Percentiles rank a stretch among this genome's conserved stretches.
Evolutionary conservation across 108 stramenopile genomes (phyloP).

Genomic region (Pinguiococcus pyrenoidosus): DNA sequence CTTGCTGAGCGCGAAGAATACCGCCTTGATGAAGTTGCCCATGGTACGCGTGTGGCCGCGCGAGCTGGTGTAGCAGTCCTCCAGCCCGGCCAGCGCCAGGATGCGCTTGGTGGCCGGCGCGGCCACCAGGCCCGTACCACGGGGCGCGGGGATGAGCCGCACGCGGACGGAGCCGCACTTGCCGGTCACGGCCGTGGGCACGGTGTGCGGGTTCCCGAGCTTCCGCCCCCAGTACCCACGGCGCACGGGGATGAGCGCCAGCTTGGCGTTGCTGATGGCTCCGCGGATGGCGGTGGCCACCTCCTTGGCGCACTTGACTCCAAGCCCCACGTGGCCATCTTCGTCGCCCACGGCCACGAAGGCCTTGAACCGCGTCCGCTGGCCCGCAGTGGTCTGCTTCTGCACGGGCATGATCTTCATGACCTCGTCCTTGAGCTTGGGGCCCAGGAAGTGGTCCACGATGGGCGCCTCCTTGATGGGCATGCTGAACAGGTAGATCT

Average conservation of each 20-base stretch:
- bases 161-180: constrained; percentile 98
- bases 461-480: constrained; percentile 99
- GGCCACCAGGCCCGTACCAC: constrained; percentile 97
- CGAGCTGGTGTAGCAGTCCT: constrained; percentile 38
- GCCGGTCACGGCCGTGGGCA: constrained; percentile 87
- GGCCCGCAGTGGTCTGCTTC: constrained; percentile 97
- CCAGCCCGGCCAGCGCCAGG: constrained; percentile 93
- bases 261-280: constrained; percentile 97
- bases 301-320: constrained; percentile 96
- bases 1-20: constrained; percentile 88
- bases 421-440: constrained; percentile 88
- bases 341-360: constrained; percentile 97
- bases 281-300: constrained; percentile 99
- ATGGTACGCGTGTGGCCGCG: constrained; percentile 97
- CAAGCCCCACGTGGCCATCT: constrained; percentile 96
- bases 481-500: constrained; percentile 98
- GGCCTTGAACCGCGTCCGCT: constrained; percentile 99
- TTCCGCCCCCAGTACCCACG: constrained; percentile 99
- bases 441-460: constrained; percentile 77
- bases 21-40: constrained; percentile 99
- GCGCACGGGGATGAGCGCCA: constrained; percentile 92
- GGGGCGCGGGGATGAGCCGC: constrained; percentile 98
- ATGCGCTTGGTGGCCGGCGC: constrained; percentile 97
- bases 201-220: constrained; percentile 90
- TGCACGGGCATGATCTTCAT: constrained; percentile 15